Base-by-base conservation (phyloP, 345 rosid species). In the Trapa incisa region DNA sequence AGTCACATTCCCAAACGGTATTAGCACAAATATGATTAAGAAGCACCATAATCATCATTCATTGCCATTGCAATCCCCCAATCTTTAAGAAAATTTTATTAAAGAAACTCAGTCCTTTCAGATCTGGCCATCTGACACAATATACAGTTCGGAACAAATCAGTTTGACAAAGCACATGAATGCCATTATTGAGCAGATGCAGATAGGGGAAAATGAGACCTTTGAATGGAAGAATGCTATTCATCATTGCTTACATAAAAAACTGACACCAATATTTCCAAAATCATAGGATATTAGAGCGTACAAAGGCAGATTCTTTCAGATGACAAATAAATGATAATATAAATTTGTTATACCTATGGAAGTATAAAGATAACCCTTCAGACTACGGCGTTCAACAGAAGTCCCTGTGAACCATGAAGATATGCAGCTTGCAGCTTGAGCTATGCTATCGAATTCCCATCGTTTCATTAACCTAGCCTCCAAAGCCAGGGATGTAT, bases 371-470 rank as follows among this genome's bases (percentile, higher is more conserved):
- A 95, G 80, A 79, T 83, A 81, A 66, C 80, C 82, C 75, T 71
- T 81, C 79, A 95, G 75, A 70, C 54, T 79, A 65, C 57, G 80
- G 75, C 66, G 73, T 54, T 95, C 97, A 13, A 75, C 70, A 61
- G 22, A 39, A 53, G 91, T 79, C 71, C 98, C 98, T 0, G 85
- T 87, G 83, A 95, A 91, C 98, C 99, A 95, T 58, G 79, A 83
- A 62, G 86, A 72, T 66, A 85, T 78, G 68, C 76, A 83, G 53
- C 71, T 75, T 62, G 75, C 84, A 56, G 97, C 99, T 73, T 95
- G 97, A 48, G 77, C 52, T 54, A 91, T 82, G 75, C 99, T 85
- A 68, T 91, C 98, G 74, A 95, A 95, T 74, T 95, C 99, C 99
- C 98, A 95, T 81, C 98, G 85, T 74, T 64, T 86, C 99, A 91